phyloP scores from a whole-genome alignment of 31 red algal genomes.

The Asparagopsis taxiformis region DNA sequence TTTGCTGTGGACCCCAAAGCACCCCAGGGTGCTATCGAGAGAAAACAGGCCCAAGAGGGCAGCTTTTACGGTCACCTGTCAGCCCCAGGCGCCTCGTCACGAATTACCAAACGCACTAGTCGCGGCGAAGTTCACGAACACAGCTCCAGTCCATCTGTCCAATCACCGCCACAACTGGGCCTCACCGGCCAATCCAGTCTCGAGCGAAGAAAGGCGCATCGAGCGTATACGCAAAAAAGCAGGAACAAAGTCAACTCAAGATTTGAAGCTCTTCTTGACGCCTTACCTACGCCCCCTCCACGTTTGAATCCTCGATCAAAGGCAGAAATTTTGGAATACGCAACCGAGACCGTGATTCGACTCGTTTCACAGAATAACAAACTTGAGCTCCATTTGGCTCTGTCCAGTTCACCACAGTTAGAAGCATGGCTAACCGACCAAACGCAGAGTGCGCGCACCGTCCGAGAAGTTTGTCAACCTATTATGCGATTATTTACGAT shows the following conservation, averaged over 20 bases:
- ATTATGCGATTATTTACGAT: conserved; percentile 64
- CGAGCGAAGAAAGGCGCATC: conserved; percentile 64
- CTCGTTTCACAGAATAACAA: conserved; percentile 52
- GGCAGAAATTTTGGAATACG: conserved; percentile 83
- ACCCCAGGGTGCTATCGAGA: neutral
- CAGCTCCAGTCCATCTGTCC: conserved; percentile 24
- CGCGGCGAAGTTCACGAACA: conserved; percentile 16
- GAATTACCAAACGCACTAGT: conserved; percentile 23
- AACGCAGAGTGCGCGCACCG: conserved; percentile 48
- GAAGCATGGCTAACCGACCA: conserved; percentile 53
- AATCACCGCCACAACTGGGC: conserved; percentile 15
- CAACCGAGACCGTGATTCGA: conserved; percentile 67
- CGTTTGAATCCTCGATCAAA: conserved; percentile 77
- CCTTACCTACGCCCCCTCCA: conserved; percentile 58
- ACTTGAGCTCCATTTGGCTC: conserved; percentile 63
- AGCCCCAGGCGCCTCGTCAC: conserved; percentile 14
- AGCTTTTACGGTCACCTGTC: conserved; percentile 20
- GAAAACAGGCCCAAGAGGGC: conserved; percentile 3
- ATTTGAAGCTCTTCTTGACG: conserved; percentile 73
- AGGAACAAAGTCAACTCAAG: conserved; percentile 72
- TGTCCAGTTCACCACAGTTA: conserved; percentile 55
- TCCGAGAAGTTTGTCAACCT: conserved; percentile 64
- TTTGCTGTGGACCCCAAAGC: conserved; percentile 23
- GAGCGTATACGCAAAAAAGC: conserved; percentile 77
- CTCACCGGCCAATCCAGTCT: conserved; percentile 42